Base-by-base conservation (phyloP, 2,329 filamentous ascomycete species). In the Colletotrichum liriopes region DNA sequence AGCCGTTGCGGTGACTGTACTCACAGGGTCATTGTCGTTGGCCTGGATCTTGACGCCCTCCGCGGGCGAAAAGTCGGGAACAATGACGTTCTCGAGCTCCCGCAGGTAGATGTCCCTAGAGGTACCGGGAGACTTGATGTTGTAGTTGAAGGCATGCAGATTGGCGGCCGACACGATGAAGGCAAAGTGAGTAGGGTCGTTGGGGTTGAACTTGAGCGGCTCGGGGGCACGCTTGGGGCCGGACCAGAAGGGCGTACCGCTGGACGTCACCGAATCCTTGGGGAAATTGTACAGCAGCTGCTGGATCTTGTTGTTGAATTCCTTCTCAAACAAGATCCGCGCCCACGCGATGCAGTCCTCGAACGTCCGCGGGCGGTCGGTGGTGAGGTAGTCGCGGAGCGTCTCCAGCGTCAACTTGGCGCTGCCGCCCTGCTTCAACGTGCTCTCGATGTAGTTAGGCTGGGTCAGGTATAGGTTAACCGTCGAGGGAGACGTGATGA, bases 341-440 rank as follows among this genome's bases (percentile, higher is more conserved):
- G 94, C 96, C 96, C 96, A 99, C 76, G 94, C 92, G 78, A 99
- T 95, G 80, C 96, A 99, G 83, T 99, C 96, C 79, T 98, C 96
- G 78, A 98, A 98, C 35, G 91, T 95, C 71, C 95, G 86, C 5
- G 96, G 96, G 81, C 97, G 96, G 77, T 98, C 94, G 0, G 93
- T 94, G 49, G 97, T 95, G 64, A 99, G 87, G 81, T 93, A 98
- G 79, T 98, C 95, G 16, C 93, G 92, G 68, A 99, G 91, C 65
- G 91, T 96, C 85, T 98, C 95, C 51, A 99, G 82, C 1, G 95
- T 98, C 75, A 95, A 92, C 86, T 97, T 98, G 84, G 98, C 95
- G 79, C 96, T 98, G 14, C 96, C 96, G 59, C 94, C 93, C 82
- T 98, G 94, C 86, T 97, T 97, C 76, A 98, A 83, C 0, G 94